phyloP scores from a whole-genome alignment of 2,329 filamentous ascomycete species.

The Colletotrichum endophyticum region DNA sequence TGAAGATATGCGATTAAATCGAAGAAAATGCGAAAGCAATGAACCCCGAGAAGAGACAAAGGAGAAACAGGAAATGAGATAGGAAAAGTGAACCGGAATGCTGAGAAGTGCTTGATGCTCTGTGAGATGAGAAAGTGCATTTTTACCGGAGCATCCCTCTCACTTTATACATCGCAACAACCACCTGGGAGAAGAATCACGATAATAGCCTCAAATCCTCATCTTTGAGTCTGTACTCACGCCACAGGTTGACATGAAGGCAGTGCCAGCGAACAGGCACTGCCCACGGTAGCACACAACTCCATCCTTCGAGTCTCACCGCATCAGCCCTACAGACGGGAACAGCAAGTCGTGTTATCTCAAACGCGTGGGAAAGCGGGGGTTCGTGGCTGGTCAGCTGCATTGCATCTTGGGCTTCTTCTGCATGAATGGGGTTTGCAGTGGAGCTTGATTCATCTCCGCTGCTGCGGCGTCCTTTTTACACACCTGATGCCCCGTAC shows the following conservation, averaged over 20 bases:
- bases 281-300: neutral
- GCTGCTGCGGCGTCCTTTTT: neutral
- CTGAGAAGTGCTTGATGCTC: neutral
- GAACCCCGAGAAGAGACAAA: neutral
- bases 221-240: neutral
- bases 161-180: neutral
- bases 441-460: neutral
- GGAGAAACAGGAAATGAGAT: neutral
- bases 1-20: neutral
- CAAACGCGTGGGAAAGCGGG: neutral
- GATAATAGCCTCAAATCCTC: neutral
- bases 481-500: neutral
- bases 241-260: neutral
- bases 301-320: neutral
- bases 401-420: neutral
- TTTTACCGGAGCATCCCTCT: neutral
- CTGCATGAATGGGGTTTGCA: neutral
- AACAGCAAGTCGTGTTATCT: neutral
- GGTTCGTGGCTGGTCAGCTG: neutral
- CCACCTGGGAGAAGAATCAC: neutral
- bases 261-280: neutral
- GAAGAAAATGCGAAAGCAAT: neutral
- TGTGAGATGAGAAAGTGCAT: neutral
- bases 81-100: neutral
- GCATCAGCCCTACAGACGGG: neutral